phyloP scores from a whole-genome alignment of 805 yeast species.

The Sugiyamaella lignohabitans region DNA sequence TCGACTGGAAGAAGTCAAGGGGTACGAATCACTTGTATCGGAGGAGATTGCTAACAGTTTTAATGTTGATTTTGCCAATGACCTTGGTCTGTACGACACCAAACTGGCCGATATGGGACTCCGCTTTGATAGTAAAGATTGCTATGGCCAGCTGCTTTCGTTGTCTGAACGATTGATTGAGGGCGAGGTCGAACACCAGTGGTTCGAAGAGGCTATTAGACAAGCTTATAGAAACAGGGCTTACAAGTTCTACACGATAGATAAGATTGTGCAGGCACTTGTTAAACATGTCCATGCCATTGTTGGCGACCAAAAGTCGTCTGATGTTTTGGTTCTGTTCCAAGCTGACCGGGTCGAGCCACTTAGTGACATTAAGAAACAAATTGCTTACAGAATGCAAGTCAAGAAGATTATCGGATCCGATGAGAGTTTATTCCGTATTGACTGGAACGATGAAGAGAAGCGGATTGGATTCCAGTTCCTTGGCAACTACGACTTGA shows the following conservation, averaged over 20 bases:
- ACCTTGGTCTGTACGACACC: conserved; percentile 71
- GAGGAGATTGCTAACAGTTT: conserved; percentile 51
- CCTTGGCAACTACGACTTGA: conserved; percentile 65
- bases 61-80: conserved; percentile 65
- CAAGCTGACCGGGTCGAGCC: conserved; percentile 68
- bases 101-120: conserved; percentile 79
- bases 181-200: conserved; percentile 86
- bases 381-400: conserved; percentile 83
- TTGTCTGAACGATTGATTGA: conserved; percentile 74
- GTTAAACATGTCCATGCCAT: conserved; percentile 84
- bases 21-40: conserved; percentile 61
- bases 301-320: conserved; percentile 68
- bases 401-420: conserved; percentile 73
- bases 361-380: conserved; percentile 72
- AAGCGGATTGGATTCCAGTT: conserved; percentile 64
- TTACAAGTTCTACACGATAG: conserved; percentile 85
- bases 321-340: conserved; percentile 73
- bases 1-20: conserved; percentile 72
- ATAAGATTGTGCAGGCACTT: conserved; percentile 78
- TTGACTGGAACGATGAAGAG: conserved; percentile 54
- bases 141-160: conserved; percentile 67
- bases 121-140: conserved; percentile 41
- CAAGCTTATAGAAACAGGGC: conserved; percentile 94
- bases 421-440: conserved; percentile 90
- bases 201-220: conserved; percentile 92